Percentiles rank a stretch among this genome's conserved stretches.
Conservation (phyloP, 495 filamentous ascomycete species). For the Talaromyces thailandensis region DNA sequence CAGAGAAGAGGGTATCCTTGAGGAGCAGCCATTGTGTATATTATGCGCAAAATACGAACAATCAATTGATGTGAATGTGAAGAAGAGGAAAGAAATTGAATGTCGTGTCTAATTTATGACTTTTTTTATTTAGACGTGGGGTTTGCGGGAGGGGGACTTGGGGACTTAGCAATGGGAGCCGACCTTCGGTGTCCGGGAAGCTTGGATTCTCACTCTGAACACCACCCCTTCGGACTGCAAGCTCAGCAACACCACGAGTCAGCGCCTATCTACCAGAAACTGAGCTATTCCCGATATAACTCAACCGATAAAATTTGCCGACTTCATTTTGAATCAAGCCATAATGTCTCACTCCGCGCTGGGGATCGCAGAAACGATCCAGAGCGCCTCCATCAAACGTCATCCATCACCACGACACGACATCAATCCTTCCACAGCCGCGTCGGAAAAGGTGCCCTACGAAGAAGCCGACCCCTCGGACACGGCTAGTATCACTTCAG, state of each 20-base stretch:
- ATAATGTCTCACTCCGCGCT: constrained; percentile 40
- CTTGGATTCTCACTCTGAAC: not conserved
- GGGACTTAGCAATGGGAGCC: not conserved
- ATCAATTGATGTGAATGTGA: not conserved
- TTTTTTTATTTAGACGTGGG: constrained; percentile 2
- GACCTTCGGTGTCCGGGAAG: constrained; percentile 7
- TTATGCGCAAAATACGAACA: not conserved
- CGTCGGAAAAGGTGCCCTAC: constrained; percentile 42
- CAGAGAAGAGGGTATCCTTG: constrained; percentile 79
- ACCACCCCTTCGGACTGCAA: not conserved
- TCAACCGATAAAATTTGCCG: not conserved
- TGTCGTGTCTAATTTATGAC: not conserved
- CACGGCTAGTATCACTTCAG: constrained; percentile 33
- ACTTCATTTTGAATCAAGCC: not conserved
- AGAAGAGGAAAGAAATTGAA: not conserved
- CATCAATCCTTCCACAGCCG: constrained; percentile 69
- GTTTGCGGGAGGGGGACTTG: not conserved
- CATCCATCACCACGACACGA: constrained; percentile 64
- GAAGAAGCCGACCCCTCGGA: constrained; percentile 37
- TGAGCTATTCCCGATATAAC: not conserved
- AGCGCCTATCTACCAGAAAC: not conserved
- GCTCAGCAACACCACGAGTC: not conserved
- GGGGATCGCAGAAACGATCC: constrained; percentile 65
- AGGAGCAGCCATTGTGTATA: constrained; percentile 53
- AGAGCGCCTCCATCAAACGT: constrained; percentile 65